Percentiles rank a stretch among this genome's conserved stretches.
phyloP scores from a whole-genome alignment of 208 protist species.

The Leishmania major region DNA sequence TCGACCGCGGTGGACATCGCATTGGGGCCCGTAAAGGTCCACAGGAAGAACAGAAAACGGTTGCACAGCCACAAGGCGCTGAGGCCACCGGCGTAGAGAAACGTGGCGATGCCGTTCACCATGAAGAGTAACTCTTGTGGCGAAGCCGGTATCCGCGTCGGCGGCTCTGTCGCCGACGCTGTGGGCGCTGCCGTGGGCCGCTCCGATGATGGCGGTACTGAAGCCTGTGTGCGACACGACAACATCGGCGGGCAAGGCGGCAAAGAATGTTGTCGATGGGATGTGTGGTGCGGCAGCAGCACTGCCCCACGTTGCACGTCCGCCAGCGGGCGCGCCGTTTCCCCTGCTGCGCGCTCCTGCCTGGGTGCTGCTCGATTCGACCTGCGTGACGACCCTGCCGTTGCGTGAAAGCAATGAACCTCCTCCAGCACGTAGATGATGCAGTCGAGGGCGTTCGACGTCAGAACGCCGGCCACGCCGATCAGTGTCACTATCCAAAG shows the following conservation, averaged over 20 bases:
- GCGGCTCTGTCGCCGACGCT: not conserved
- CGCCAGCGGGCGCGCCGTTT: not conserved
- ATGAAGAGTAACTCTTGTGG: slow-evolving; percentile 39
- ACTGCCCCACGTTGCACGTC: not conserved
- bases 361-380: not conserved
- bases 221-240: not conserved
- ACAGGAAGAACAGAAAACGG: not conserved
- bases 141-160: not conserved
- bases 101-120: slow-evolving; percentile 26
- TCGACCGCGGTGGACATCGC: not conserved
- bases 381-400: not conserved
- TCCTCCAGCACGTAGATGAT: slow-evolving; percentile 59
- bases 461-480: slow-evolving; percentile 37
- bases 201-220: not conserved
- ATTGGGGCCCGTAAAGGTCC: not conserved
- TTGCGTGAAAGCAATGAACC: slow-evolving; percentile 50
- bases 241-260: not conserved
- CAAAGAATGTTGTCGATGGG: not conserved
- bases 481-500: slow-evolving; percentile 10
- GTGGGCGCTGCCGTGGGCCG: not conserved
- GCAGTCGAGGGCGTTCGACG: slow-evolving; percentile 50
- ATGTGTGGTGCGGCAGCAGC: not conserved
- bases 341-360: not conserved
- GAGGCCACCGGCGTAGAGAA: slow-evolving; percentile 25
- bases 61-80: slow-evolving; percentile 23